phyloP scores from a whole-genome alignment of 164 flowering plant species.

The Liriodendron chinense region DNA sequence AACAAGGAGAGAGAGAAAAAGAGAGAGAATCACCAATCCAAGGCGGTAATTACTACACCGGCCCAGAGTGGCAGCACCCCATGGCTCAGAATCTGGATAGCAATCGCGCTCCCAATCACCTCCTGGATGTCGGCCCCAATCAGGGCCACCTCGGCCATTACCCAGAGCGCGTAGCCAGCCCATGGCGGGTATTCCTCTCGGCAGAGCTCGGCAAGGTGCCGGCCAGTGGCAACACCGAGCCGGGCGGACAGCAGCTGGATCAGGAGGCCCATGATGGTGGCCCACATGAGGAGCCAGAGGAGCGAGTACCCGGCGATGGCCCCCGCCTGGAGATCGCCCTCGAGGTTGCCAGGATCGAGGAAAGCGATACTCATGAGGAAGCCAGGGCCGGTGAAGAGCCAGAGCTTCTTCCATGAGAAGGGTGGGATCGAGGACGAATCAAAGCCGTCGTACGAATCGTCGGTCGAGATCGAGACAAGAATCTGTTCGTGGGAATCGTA shows the following conservation, averaged over 20 bases:
- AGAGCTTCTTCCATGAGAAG: slow-evolving; percentile 55
- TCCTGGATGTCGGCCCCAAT: slow-evolving; percentile 75
- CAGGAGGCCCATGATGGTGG: slow-evolving; percentile 60
- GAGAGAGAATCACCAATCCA: slow-evolving; percentile 45
- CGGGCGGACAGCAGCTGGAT: slow-evolving; percentile 55
- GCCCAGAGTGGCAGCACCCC: slow-evolving; percentile 69
- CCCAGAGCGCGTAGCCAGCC: slow-evolving; percentile 49
- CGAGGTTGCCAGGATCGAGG: slow-evolving; percentile 64
- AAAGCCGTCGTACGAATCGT: slow-evolving; percentile 8
- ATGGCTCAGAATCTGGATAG: slow-evolving; percentile 48
- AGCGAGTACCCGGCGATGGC: slow-evolving; percentile 66
- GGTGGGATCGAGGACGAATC: slow-evolving; percentile 26
- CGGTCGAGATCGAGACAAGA: slow-evolving; percentile 11
- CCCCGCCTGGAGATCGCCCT: slow-evolving; percentile 63
- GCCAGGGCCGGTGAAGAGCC: slow-evolving; percentile 64
- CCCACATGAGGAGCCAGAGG: slow-evolving; percentile 62
- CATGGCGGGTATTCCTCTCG: slow-evolving; percentile 57
- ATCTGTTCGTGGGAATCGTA: slow-evolving; percentile 28
- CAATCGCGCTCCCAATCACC: slow-evolving; percentile 67
- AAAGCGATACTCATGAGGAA: slow-evolving; percentile 63
- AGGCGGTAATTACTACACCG: slow-evolving; percentile 62
- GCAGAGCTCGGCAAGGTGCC: slow-evolving; percentile 55
- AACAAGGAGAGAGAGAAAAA: not conserved
- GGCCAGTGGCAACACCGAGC: slow-evolving; percentile 57
- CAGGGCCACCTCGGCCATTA: slow-evolving; percentile 64